Evolutionary conservation across 1,284 basidiomycete genomes (phyloP).

Genomic region (Dichomitus squalens): DNA sequence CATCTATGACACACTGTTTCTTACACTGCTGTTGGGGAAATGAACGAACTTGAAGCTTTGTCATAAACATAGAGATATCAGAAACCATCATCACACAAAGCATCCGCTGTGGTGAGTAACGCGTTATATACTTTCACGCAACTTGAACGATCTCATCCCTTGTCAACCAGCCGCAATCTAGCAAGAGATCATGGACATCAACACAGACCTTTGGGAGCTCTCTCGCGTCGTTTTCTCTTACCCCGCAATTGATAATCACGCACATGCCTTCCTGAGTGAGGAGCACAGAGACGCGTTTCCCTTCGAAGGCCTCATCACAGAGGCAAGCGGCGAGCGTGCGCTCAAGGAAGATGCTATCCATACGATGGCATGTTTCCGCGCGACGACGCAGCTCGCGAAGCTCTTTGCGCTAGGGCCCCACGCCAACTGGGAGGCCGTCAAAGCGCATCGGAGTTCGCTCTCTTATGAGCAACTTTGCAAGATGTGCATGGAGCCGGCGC

Average conservation of each 20-base stretch:
- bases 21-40: no score
- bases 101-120: no score
- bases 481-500: conserved; percentile 50
- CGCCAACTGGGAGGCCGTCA: conserved; percentile 62
- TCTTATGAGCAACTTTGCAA: conserved; percentile 60
- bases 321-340: conserved; percentile 53
- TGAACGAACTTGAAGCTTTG: no score
- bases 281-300: conserved; percentile 48
- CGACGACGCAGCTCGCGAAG: conserved; percentile 52
- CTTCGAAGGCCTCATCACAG: conserved; percentile 66
- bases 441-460: conserved; percentile 42
- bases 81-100: no score
- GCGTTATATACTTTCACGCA: no score
- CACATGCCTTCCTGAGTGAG: conserved; percentile 64
- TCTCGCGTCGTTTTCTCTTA: conserved; percentile 31
- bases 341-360: conserved; percentile 51
- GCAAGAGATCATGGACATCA: conserved; percentile 17
- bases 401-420: conserved; percentile 45
- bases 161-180: not conserved
- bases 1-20: no score
- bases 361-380: conserved; percentile 61
- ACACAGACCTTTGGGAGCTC: conserved; percentile 23
- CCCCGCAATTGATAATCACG: conserved; percentile 73
- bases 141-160: no score
- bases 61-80: no score